These are phyloP conservation scores for Pythium coloratum DNA, from an alignment of 352 stramenopile species.

Conservation along the genomic window DNA sequence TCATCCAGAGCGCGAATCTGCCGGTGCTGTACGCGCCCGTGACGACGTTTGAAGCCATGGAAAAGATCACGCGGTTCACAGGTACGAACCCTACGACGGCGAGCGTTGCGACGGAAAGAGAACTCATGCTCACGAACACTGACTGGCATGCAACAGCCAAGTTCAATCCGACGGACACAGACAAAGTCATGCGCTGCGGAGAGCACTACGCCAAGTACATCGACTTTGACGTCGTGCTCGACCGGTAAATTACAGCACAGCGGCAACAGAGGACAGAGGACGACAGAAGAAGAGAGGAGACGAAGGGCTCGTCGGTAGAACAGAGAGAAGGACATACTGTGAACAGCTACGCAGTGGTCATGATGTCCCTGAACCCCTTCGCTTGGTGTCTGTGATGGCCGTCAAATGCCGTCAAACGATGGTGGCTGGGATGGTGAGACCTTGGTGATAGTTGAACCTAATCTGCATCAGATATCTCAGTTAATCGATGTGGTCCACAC, in stretches of 20 bases:
- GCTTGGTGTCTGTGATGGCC: too few relatives aligned
- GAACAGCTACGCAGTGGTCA: background rate
- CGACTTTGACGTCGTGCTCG: constrained; percentile 76
- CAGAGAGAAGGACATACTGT: background rate
- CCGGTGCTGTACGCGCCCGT: constrained; percentile 78
- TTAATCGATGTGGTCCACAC: constrained; percentile 6
- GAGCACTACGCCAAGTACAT: constrained; percentile 86
- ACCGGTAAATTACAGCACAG: constrained; percentile 27
- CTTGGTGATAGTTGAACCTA: background rate
- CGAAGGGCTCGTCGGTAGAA: background rate
- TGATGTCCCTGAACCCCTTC: background rate
- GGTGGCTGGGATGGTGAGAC: background rate
- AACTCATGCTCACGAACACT: background rate
- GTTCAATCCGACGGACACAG: constrained; percentile 82
- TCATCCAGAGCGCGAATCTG: constrained; percentile 56
- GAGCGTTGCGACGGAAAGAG: background rate
- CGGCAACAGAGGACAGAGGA: too few relatives aligned
- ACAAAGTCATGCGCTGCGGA: constrained; percentile 78
- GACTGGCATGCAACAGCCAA: constrained; percentile 57
- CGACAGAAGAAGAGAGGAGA: too few relatives aligned
- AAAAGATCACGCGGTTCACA: constrained; percentile 79
- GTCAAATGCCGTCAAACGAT: too few relatives aligned
- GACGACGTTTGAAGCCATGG: constrained; percentile 81
- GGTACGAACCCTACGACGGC: constrained; percentile 33
- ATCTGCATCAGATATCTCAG: background rate